Evolutionary conservation across 2,329 filamentous ascomycete species (phyloP), one percentile per base, ranked within the genome.

Genomic region (Ascocoryne sarcoides): DNA sequence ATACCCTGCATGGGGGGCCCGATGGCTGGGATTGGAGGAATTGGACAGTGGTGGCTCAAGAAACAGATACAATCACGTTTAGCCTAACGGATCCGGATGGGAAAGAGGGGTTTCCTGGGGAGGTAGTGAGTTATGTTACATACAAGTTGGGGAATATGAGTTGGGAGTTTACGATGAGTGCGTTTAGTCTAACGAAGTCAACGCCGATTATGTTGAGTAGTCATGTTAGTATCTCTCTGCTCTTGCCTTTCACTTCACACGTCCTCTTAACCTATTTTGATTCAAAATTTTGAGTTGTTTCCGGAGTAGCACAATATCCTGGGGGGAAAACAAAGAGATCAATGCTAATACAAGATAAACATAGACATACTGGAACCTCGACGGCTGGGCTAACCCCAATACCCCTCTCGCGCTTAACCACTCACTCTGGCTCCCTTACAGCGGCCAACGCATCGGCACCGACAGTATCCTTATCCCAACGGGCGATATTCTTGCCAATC

Each of bases 121-220:
- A 85, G 59, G 83, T 90, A 4, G 64, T 84, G 36, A 79, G 79
- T 44, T 77, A 83, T 60, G 70, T 87, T 46, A 87, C 82, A 4
- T 90, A 89, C 62, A 80, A 79, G 0, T 60, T 89, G 37, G 69
- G 68, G 3, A 73, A 77, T 19, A 67, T 71, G 58, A 73, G 76
- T 35, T 88, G 82, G 82, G 71, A 83, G 55, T 69, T 87, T 52
- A 79, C 76, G 62, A 86, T 89, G 69, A 65, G 79, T 10, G 84
- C 83, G 30, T 61, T 82, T 40, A 68, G 83, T 3, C 78, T 79
- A 7, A 84, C 80, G 20, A 76, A 84, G 64, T 81, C 79, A 65
- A 89, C 84, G 4, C 84, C 84, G 36, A 86, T 90, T 60, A 89
- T 90, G 84, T 70, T 90, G 43, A 84, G 74, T 57, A 73, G 71